Conservation (phyloP, 306 rosid species). For the Cucumis hystrix region DNA sequence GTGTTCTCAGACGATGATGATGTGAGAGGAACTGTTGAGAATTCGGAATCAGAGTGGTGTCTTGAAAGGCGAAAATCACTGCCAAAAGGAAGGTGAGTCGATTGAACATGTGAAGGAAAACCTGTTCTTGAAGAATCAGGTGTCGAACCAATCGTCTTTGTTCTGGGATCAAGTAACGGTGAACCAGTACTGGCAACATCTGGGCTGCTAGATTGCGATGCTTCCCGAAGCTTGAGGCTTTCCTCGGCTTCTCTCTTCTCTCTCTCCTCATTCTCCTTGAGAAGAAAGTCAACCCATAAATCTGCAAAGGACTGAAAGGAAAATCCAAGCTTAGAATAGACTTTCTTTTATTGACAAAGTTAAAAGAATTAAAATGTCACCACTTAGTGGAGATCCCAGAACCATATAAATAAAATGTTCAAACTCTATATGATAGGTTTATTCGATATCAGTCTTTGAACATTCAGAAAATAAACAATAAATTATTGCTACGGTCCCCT, state of each 20-base stretch:
- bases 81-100: slow-evolving; percentile 16
- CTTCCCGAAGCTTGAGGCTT: slow-evolving; percentile 25
- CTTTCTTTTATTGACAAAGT: neutral
- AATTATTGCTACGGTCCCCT: neutral
- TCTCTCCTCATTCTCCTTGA: slow-evolving; percentile 79
- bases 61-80: slow-evolving; percentile 39
- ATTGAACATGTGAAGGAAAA: slow-evolving; percentile 26
- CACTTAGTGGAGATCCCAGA: neutral
- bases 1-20: slow-evolving; percentile 48
- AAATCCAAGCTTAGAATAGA: slow-evolving; percentile 2
- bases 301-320: slow-evolving; percentile 89
- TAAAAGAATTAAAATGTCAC: neutral
- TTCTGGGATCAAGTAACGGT: slow-evolving; percentile 17
- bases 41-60: slow-evolving; percentile 55
- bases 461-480: neutral
- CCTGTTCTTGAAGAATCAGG: slow-evolving; percentile 17
- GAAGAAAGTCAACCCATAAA: slow-evolving; percentile 98
- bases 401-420: neutral
- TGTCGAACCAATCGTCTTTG: slow-evolving; percentile 19
- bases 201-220: slow-evolving; percentile 17
- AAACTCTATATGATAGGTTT: neutral
- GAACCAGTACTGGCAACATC: slow-evolving; percentile 7
- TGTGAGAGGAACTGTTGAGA: slow-evolving; percentile 85
- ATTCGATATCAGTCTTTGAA: neutral
- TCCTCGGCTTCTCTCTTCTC: slow-evolving; percentile 54